Conservation (phyloP, 2,329 filamentous ascomycete species). For the Aspergillus sp. region DNA sequence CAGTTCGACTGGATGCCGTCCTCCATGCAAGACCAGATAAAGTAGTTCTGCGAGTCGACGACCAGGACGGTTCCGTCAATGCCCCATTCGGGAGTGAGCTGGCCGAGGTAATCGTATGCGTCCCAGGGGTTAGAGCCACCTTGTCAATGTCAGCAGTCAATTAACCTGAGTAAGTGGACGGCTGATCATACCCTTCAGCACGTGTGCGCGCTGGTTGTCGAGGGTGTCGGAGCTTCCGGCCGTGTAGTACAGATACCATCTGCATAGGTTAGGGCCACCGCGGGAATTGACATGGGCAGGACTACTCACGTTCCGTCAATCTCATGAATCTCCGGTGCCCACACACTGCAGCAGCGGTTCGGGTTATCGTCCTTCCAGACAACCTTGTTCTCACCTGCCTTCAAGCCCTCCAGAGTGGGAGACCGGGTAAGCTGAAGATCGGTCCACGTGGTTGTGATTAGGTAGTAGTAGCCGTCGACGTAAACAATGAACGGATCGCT, state of each 20-base stretch:
- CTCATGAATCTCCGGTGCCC: slow-evolving; percentile 59
- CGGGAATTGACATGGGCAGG: not conserved
- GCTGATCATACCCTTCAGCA: slow-evolving; percentile 47
- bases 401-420: slow-evolving; percentile 56
- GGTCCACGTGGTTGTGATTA: slow-evolving; percentile 58
- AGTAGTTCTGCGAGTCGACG: slow-evolving; percentile 51
- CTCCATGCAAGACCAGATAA: slow-evolving; percentile 54
- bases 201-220: slow-evolving; percentile 53
- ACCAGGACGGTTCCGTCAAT: slow-evolving; percentile 58
- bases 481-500: slow-evolving; percentile 56
- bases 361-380: slow-evolving; percentile 52
- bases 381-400: slow-evolving; percentile 51
- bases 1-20: slow-evolving; percentile 24
- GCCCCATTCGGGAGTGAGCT: slow-evolving; percentile 50
- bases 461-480: slow-evolving; percentile 56
- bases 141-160: not conserved
- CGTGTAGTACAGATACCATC: slow-evolving; percentile 60
- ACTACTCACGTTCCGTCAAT: slow-evolving; percentile 36
- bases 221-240: slow-evolving; percentile 49
- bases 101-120: slow-evolving; percentile 49
- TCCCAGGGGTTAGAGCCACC: slow-evolving; percentile 56
- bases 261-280: not conserved
- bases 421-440: slow-evolving; percentile 57
- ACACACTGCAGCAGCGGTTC: slow-evolving; percentile 55
- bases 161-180: not conserved